These are phyloP conservation scores for Hippophae rhamnoides DNA, from an alignment of 306 rosid genomes.

Conservation along the genomic window DNA sequence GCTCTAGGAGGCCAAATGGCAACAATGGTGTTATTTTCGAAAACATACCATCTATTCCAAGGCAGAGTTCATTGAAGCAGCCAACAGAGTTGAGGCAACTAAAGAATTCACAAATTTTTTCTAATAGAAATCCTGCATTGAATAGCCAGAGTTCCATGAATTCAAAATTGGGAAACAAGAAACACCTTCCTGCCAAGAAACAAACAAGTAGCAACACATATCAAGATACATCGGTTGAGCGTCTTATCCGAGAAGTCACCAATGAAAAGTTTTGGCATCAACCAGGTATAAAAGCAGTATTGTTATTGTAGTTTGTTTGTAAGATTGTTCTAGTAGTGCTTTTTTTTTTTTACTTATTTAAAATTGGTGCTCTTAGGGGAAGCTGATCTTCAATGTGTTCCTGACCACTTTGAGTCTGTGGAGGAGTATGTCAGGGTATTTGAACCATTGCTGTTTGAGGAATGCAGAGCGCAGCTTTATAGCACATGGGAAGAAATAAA, in stretches of 20 bases:
- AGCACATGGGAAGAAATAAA: conserved; percentile 92
- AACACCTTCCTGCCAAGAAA: conserved; percentile 63
- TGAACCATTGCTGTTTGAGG: conserved; percentile 98
- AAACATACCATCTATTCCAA: conserved; percentile 59
- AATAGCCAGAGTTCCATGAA: conserved; percentile 53
- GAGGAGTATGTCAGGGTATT: conserved; percentile 88
- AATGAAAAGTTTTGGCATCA: conserved; percentile 96
- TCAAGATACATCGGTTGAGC: conserved; percentile 90
- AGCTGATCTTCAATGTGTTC: conserved; percentile 82
- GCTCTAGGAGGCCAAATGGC: conserved; percentile 52
- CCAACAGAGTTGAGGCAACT: conserved; percentile 56
- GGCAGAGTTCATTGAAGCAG: conserved; percentile 87
- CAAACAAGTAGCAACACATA: conserved; percentile 42
- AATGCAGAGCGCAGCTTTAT: conserved; percentile 95
- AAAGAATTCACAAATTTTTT: conserved; percentile 36
- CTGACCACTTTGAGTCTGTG: conserved; percentile 82
- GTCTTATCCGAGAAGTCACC: conserved; percentile 95
- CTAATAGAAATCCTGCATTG: conserved; percentile 55
- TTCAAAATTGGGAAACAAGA: conserved; percentile 58
- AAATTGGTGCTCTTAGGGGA: conserved; percentile 52
- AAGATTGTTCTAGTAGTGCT: no score
- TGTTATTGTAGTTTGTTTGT: background rate
- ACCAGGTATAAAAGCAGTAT: conserved; percentile 53
- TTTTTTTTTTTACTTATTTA: conserved; percentile 15
- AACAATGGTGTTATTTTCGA: conserved; percentile 54